Evolutionary conservation across 257 asterid genomes (phyloP).

Genomic region (Nicotiana sylvestris): DNA sequence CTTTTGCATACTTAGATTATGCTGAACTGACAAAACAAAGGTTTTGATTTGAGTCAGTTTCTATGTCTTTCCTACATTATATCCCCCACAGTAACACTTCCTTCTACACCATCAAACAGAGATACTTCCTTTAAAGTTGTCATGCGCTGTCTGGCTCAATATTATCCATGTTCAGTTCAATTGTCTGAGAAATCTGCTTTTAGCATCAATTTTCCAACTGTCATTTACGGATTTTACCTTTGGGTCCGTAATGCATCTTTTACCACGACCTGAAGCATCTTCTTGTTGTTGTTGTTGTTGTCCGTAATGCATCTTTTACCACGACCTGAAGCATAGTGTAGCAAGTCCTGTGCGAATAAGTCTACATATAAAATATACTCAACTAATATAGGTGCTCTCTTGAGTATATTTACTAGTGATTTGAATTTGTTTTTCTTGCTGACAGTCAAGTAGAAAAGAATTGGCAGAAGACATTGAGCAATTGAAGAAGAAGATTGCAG

Average conservation of each 20-base stretch:
- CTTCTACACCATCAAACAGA: not conserved
- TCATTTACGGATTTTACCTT: not conserved
- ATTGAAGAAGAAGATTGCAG: conserved; percentile 85
- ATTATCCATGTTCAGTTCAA: not conserved
- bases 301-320: not conserved
- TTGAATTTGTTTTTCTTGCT: not conserved
- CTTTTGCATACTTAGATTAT: not conserved
- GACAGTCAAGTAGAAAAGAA: conserved; percentile 92
- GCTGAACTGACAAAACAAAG: not conserved
- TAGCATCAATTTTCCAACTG: not conserved
- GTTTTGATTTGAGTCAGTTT: not conserved
- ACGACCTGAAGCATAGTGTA: not conserved
- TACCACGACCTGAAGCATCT: not conserved
- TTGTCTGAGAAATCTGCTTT: not conserved
- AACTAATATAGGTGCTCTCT: not conserved
- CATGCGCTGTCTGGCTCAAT: not conserved
- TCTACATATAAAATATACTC: not conserved
- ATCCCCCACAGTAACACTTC: not conserved
- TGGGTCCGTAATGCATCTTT: not conserved
- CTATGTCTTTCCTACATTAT: not conserved
- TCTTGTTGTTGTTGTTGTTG: not conserved
- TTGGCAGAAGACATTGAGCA: conserved; percentile 73
- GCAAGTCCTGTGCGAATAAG: not conserved
- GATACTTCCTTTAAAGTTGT: not conserved
- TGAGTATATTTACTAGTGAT: not conserved